Percentiles rank a stretch among this genome's conserved stretches.
These are phyloP conservation scores for Penicillium sp. DNA, from an alignment of 2,329 filamentous ascomycete genomes.

Conservation along the genomic window DNA sequence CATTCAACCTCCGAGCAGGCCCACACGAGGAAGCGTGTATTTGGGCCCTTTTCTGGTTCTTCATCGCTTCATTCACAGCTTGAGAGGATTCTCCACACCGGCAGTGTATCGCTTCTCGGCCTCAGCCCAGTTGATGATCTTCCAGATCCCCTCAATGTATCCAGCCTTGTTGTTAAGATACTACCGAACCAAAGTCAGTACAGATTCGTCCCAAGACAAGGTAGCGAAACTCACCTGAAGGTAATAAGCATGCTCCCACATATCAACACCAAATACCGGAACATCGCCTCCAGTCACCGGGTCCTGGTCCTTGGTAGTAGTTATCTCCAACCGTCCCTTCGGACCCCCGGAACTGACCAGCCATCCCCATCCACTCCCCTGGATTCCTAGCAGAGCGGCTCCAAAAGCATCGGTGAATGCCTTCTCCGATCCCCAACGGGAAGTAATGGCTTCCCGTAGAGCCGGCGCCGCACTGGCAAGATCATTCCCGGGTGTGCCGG, in stretches of 20 bases:
- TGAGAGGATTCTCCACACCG: constrained; percentile 29
- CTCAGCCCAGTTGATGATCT: constrained; percentile 89
- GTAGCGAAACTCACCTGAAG: constrained; percentile 58
- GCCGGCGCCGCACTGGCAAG: constrained; percentile 55
- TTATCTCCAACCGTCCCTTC: constrained; percentile 64
- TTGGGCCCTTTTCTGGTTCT: background rate
- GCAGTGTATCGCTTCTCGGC: constrained; percentile 65
- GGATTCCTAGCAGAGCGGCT: constrained; percentile 65
- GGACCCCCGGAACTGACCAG: constrained; percentile 64
- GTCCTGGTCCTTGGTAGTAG: constrained; percentile 86
- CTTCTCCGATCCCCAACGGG: constrained; percentile 68
- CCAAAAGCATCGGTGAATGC: constrained; percentile 67
- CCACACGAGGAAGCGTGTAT: background rate
- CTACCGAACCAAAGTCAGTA: constrained; percentile 42
- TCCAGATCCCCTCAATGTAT: constrained; percentile 88
- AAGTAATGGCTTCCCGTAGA: constrained; percentile 61
- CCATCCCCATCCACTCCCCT: constrained; percentile 89
- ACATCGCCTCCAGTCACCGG: constrained; percentile 72
- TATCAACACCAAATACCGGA: constrained; percentile 79
- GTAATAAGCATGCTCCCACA: constrained; percentile 95
- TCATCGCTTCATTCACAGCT: constrained; percentile 20
- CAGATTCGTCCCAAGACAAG: background rate
- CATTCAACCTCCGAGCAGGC: background rate
- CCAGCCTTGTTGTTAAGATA: constrained; percentile 93
- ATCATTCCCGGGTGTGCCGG: constrained; percentile 58